A percentile compares a stretch with the other conserved stretches of the same genome.
These are phyloP conservation scores for Chaetomidium leptoderma DNA, from an alignment of 495 filamentous ascomycete species.

Conservation along the genomic window DNA sequence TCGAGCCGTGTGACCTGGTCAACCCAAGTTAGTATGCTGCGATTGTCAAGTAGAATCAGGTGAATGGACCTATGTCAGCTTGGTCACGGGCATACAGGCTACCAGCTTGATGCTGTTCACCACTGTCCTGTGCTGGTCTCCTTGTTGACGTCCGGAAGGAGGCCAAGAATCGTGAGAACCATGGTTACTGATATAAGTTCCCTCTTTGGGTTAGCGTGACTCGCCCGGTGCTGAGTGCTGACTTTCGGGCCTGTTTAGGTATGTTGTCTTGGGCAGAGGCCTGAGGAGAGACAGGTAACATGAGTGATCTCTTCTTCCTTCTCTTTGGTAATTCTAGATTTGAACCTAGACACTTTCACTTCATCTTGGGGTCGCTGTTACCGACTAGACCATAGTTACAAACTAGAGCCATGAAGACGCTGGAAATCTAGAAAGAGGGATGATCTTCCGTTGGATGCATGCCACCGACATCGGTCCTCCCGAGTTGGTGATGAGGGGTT, in stretches of 20 bases:
- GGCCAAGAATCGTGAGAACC: conserved; percentile 19
- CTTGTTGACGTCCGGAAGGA: conserved; percentile 24
- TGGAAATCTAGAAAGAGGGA: too few relatives aligned
- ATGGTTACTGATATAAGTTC: conserved; percentile 22
- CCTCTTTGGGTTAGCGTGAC: background rate
- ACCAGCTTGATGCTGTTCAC: conserved; percentile 22
- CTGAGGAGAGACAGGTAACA: background rate
- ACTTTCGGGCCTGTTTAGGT: background rate
- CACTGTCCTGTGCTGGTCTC: conserved; percentile 21
- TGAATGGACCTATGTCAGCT: conserved; percentile 14
- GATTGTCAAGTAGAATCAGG: conserved; percentile 14
- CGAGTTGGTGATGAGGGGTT: background rate
- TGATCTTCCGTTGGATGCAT: background rate
- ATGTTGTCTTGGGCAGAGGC: background rate
- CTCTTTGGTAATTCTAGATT: too few relatives aligned
- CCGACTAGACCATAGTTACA: too few relatives aligned
- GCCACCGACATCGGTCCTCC: background rate
- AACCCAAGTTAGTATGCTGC: conserved; percentile 19
- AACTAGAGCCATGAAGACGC: too few relatives aligned
- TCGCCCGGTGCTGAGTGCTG: background rate
- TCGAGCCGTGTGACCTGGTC: conserved; percentile 23
- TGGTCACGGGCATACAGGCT: conserved; percentile 15
- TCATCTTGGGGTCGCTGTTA: too few relatives aligned
- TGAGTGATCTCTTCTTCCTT: too few relatives aligned
- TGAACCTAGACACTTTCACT: too few relatives aligned